phyloP scores from a whole-genome alignment of 208 protist species.

The Borovskyia barvae region DNA sequence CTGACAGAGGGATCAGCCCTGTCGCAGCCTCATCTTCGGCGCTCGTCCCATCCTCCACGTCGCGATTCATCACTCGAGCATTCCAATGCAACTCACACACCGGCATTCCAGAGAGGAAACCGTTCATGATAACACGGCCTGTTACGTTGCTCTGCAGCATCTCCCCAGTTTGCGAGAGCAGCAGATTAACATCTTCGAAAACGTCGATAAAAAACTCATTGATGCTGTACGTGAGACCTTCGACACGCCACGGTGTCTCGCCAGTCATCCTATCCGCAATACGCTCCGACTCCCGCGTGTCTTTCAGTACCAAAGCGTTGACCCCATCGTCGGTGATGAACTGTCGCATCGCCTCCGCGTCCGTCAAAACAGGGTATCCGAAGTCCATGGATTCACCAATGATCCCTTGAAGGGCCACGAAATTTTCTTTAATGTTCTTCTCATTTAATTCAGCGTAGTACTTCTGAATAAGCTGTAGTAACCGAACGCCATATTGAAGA shows the following conservation, averaged over 20 bases:
- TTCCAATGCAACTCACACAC: conserved; percentile 98
- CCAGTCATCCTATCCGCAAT: conserved; percentile 91
- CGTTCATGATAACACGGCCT: conserved; percentile 95
- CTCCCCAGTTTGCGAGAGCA: conserved; percentile 92
- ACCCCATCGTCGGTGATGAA: conserved; percentile 88
- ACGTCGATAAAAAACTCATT: conserved; percentile 99
- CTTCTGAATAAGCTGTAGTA: conserved; percentile 85
- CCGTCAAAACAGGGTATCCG: conserved; percentile 96
- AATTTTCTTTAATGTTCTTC: conserved; percentile 95
- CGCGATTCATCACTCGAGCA: conserved; percentile 40
- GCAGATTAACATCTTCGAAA: conserved; percentile 95
- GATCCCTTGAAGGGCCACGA: conserved; percentile 96
- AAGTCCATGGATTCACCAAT: conserved; percentile 99
- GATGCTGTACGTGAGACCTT: conserved; percentile 92
- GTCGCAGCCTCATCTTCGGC: conserved; percentile 3
- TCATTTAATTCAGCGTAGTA: conserved; percentile 95
- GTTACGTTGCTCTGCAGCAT: conserved; percentile 93
- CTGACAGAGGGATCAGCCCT: conserved; percentile 80
- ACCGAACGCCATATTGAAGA: conserved; percentile 80
- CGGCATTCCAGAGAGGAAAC: conserved; percentile 98
- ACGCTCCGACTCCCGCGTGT: conserved; percentile 32
- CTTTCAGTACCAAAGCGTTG: conserved; percentile 46
- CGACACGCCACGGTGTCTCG: conserved; percentile 89
- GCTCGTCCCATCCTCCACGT: no score
- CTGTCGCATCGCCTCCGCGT: conserved; percentile 84